Evolutionary conservation across 495 filamentous ascomycete genomes (phyloP).

Genomic region (Tuber borchii): DNA sequence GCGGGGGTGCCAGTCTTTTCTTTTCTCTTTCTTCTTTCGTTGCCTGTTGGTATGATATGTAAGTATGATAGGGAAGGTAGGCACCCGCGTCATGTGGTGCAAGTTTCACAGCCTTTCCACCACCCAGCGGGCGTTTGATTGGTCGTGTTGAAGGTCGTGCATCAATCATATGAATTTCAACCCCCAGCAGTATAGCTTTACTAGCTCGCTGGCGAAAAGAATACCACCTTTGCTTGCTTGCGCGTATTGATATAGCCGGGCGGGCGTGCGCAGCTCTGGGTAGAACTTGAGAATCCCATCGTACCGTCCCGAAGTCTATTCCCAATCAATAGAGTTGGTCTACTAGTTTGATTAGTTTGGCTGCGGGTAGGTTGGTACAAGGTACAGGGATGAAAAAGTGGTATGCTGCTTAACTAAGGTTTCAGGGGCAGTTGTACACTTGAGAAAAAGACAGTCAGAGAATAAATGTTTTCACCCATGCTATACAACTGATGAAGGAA

Average conservation of each 20-base stretch:
- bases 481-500: too few relatives aligned
- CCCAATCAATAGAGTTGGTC: background rate
- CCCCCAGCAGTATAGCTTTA: background rate
- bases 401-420: too few relatives aligned
- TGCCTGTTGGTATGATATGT: background rate
- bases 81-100: background rate
- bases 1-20: background rate
- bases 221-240: background rate
- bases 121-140: background rate
- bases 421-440: too few relatives aligned
- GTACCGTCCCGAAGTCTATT: background rate
- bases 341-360: background rate
- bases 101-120: background rate
- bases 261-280: background rate
- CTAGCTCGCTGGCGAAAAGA: background rate
- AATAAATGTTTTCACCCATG: too few relatives aligned
- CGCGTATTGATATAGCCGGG: background rate
- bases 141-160: conserved; percentile 1
- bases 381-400: too few relatives aligned
- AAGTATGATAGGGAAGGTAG: background rate
- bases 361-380: background rate
- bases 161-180: background rate
- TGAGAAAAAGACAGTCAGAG: too few relatives aligned
- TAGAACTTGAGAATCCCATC: background rate
- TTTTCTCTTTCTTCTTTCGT: background rate